Base-by-base conservation (phyloP, 1,139 yeast species). In the Protomyces arabidopsidicola region DNA sequence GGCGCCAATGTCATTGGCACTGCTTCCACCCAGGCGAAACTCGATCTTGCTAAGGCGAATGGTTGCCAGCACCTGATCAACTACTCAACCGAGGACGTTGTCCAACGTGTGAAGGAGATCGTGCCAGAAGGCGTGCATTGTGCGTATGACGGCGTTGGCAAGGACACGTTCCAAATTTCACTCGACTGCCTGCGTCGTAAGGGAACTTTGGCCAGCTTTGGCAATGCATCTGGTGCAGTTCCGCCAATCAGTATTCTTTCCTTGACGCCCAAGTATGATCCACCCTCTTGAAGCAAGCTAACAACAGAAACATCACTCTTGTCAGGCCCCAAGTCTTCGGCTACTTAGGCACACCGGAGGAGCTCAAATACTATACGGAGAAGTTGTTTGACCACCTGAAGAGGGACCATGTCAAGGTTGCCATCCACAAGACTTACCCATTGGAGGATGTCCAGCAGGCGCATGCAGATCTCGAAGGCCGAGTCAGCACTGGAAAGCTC, bases 1-100 rank as follows among this genome's bases (percentile, higher is more conserved):
- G 95, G 96, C 31, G 97, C 90, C 2, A 84, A 82, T 67, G 91
- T 85, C 57, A 90, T 91, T 75, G 97, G 95, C 2, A 79, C 88
- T 50, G 93, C 95, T 2, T 88, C 97, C 1, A 79, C 89, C 10
- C 81, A 80, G 10, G 95, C 82, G 64, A 77, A 77, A 70, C 75
- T 71, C 36, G 69, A 70, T 60, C 65, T 74, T 27, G 96, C 89
- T 34, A 82, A 85, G 72, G 73, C 75, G 1, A 79, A 82, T 57
- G 97, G 97, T 48, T 97, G 97, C 1, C 88, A 89, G 71, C 82
- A 77, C 71, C 76, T 85, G 65, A 79, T 90, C 72, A 86, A 87
- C 72, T 82, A 84, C 64, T 77, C 79, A 38, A 86, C 83, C 22
- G 78, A 76, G 56, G 84, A 87, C 71, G 80, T 87, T 50, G 82